These are phyloP conservation scores for Margaritispora aquatica DNA, from an alignment of 495 filamentous ascomycete species.

Conservation along the genomic window DNA sequence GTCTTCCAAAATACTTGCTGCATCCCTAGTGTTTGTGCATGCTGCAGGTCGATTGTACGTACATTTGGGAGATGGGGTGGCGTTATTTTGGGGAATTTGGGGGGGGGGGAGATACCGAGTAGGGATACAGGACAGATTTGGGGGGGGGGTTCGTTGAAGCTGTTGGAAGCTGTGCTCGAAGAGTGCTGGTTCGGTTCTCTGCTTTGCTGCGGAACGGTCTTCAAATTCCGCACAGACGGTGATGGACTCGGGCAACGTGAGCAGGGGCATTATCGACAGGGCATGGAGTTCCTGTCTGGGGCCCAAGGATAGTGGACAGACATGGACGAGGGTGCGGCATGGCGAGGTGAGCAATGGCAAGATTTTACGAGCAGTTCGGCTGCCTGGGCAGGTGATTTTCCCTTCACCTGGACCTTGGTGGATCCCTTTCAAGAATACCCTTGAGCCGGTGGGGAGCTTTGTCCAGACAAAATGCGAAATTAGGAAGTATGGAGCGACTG, in stretches of 20 bases:
- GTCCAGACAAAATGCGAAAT: not conserved
- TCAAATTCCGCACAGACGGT: not conserved
- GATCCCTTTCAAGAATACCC: too few relatives aligned
- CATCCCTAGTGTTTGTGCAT: not conserved
- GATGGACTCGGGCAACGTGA: not conserved
- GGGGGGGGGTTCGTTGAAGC: not conserved
- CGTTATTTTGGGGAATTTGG: not conserved
- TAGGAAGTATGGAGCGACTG: too few relatives aligned
- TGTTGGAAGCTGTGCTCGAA: not conserved
- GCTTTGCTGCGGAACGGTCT: not conserved
- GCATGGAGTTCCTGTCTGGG: not conserved
- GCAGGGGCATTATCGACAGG: not conserved
- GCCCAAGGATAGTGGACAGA: not conserved
- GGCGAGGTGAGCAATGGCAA: not conserved
- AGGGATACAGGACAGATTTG: not conserved
- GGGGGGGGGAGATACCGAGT: not conserved
- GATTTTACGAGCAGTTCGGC: too few relatives aligned
- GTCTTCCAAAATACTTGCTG: too few relatives aligned
- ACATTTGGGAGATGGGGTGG: not conserved
- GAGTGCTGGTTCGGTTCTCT: not conserved
- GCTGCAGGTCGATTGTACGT: not conserved
- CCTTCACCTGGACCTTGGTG: not conserved
- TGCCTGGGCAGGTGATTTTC: not conserved
- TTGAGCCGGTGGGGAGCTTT: not conserved
- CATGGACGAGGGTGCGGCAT: not conserved